A percentile compares a stretch with the other conserved stretches of the same genome.
These are phyloP conservation scores for Fusarium veterinarium DNA, from an alignment of 2,329 filamentous ascomycete genomes.

Conservation along the genomic window DNA sequence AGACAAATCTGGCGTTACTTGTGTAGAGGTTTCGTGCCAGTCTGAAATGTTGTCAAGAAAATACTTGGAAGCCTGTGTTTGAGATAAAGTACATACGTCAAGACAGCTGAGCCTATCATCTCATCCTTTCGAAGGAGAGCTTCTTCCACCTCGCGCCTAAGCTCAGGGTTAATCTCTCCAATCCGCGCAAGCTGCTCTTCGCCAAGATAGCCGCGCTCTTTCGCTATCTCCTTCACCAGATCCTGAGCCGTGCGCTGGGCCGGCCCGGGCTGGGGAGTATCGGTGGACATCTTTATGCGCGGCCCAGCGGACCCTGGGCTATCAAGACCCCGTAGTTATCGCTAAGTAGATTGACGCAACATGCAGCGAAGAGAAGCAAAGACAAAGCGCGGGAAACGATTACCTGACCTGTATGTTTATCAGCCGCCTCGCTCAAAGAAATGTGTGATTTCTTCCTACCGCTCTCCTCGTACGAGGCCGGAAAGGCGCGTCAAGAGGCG, in stretches of 20 bases:
- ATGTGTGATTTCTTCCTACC: neutral
- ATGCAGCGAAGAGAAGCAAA: neutral
- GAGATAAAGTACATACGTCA: constrained; percentile 27
- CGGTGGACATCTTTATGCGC: neutral
- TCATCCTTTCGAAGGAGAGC: constrained; percentile 40
- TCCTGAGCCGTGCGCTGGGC: constrained; percentile 15
- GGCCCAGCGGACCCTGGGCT: constrained; percentile 8
- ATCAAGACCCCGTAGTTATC: neutral
- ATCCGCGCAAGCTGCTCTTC: constrained; percentile 35
- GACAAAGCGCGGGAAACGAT: neutral
- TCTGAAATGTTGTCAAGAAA: constrained; percentile 39
- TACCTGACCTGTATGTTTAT: neutral
- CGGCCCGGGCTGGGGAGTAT: neutral
- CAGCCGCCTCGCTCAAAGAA: neutral
- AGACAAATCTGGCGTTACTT: constrained; percentile 59
- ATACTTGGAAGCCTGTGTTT: neutral
- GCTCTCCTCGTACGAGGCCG: constrained; percentile 16
- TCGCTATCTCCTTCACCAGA: constrained; percentile 38
- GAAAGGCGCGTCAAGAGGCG: constrained; percentile 5
- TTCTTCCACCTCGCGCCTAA: constrained; percentile 35
- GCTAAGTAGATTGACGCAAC: neutral
- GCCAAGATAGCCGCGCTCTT: constrained; percentile 36
- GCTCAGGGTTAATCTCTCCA: constrained; percentile 27
- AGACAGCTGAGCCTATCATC: constrained; percentile 40
- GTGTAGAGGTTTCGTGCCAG: constrained; percentile 57